Base-by-base conservation (phyloP, 1,139 yeast species). In the Zhuliangozyma parablackwelliae region DNA sequence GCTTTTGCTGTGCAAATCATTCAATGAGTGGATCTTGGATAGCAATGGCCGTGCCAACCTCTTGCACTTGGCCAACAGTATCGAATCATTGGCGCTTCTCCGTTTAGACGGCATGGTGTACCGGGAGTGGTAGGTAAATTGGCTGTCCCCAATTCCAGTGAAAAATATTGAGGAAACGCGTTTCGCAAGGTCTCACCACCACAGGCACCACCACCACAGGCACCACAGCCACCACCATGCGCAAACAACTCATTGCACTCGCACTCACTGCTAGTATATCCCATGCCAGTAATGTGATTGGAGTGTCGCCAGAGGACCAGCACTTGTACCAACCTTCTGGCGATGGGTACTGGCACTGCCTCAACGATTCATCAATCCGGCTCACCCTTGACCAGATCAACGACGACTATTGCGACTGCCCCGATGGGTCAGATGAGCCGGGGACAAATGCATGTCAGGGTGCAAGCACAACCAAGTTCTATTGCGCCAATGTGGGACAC, bases 391-490 rank as follows among this genome's bases (percentile, higher is more conserved):
- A 68, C 31, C 86, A 82, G 52, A 74, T 92, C 47, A 90, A 92
- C 54, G 97, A 92, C 56, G 83, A 89, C 50, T 82, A 75, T 51
- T 90, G 97, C 59, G 98, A 92, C 56, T 92, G 98, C 63, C 97
- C 97, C 0, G 98, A 92, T 60, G 98, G 98, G 0, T 82, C 94
- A 3, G 98, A 92, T 59, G 98, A 92, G 57, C 97, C 97, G 0
- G 97, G 97, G 0, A 92, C 97, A 1, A 70, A 84, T 36, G 97
- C 97, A 0, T 92, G 97, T 57, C 44, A 63, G 1, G 10, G 9
- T 23, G 24, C 24, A 7, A n/a, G 7, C 28, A 66, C 69, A 10
- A 70, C 72, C 10, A 45, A 46, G 34, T 92, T 89, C 51, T 89
- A 79, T 58, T 92, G 98, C 61, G 75, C 63, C 21, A 94, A 94